A percentile compares a stretch with the other conserved stretches of the same genome.
These are phyloP conservation scores for Fulvia fulva DNA, from an alignment of 2,329 filamentous ascomycete species.

Conservation along the genomic window DNA sequence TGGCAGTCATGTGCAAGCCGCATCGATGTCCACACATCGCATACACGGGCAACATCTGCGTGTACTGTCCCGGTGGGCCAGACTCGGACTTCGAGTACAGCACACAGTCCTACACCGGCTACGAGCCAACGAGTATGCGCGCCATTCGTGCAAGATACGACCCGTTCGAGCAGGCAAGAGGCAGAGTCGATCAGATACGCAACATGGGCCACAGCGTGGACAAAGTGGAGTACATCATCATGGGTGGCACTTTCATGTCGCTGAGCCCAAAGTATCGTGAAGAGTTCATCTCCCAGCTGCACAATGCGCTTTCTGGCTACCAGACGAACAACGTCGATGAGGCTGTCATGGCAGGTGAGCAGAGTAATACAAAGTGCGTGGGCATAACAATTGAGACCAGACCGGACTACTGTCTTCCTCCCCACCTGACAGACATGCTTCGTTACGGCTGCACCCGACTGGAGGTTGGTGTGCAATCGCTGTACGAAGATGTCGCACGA, in stretches of 20 bases:
- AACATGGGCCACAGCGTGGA: constrained; percentile 93
- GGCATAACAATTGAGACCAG: constrained; percentile 98
- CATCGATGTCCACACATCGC: constrained; percentile 96
- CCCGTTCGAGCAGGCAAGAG: constrained; percentile 93
- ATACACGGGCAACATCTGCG: constrained; percentile 97
- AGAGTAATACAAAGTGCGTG: constrained; percentile 96
- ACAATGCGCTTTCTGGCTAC: constrained; percentile 95
- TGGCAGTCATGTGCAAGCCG: constrained; percentile 99
- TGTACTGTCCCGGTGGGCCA: constrained; percentile 95
- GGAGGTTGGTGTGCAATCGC: constrained; percentile 90
- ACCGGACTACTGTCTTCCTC: constrained; percentile 92
- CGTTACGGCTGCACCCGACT: constrained; percentile 95
- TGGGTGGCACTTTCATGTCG: constrained; percentile 99
- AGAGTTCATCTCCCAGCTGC: constrained; percentile 88
- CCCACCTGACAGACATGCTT: constrained; percentile 93
- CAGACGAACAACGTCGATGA: constrained; percentile 93
- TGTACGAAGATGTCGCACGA: constrained; percentile 97
- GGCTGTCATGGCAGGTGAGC: constrained; percentile 87
- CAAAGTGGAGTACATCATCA: constrained; percentile 99
- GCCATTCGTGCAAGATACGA: constrained; percentile 96
- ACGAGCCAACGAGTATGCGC: constrained; percentile 97
- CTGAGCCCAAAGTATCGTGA: constrained; percentile 83
- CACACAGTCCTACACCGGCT: constrained; percentile 97
- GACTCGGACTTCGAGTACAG: constrained; percentile 99
- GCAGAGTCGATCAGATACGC: constrained; percentile 94